Evolutionary conservation across 2,329 filamentous ascomycete species (phyloP), one percentile per base, ranked within the genome.

Genomic region (Paramyrothecium sp.): DNA sequence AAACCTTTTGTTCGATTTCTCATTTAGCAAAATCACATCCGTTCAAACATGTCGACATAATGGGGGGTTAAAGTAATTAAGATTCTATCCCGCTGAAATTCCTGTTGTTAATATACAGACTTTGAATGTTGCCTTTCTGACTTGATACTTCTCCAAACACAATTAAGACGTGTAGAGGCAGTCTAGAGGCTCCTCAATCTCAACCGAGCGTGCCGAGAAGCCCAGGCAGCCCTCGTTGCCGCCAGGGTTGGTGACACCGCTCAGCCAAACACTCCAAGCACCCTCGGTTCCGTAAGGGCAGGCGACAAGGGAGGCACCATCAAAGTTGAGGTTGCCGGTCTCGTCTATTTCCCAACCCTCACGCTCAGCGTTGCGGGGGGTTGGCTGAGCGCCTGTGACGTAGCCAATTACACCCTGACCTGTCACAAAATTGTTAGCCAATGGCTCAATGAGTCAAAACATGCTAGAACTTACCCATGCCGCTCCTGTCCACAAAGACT

Each of bases 371-470:
- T 81, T 76, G 46, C 63, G 65, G 21, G 76, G 73, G 0, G 71
- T 56, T 2, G 63, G 56, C 63, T 78, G 61, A 30, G 65, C 77
- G 51, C 77, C 79, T 10, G 77, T 81, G 26, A 77, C 74, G 72
- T 84, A 87, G 38, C 78, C 77, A 51, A 86, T 66, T 46, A 75
- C 72, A 53, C 85, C 85, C 58, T 82, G 80, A 59, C 81, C 80
- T 81, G 30, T 56, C 19, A 2, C 16, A 26, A 4, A 13, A 44
- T 17, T 44, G n/a, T 44, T 44, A 44, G 38, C 38, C 5, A 44
- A 17, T 4, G 5, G 4, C n/a, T 60, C 48, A 57, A 23, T 38
- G 3, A 4, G 8, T 7, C 20, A 26, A 17, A 7, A 19, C 23
- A 20, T n/a, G 10, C 11, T 7, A 30, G 23, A 12, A 61, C 77